A percentile compares a stretch with the other conserved stretches of the same genome.
Conservation (phyloP, 2,329 filamentous ascomycete genomes). For the Teratosphaeria viscida region DNA sequence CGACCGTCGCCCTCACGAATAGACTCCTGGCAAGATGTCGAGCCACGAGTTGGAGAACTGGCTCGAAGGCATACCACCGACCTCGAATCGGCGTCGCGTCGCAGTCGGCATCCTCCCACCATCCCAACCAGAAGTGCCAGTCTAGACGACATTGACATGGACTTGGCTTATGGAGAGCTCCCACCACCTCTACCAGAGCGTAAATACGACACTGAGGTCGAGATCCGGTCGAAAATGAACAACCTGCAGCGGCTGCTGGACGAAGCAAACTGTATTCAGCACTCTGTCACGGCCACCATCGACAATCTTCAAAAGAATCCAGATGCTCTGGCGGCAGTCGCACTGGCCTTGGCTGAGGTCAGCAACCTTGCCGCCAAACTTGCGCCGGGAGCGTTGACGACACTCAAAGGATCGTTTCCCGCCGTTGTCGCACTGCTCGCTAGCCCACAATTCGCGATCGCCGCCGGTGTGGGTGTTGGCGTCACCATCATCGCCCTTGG, state of each 20-base stretch:
- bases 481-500: conserved; percentile 94
- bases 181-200: conserved; percentile 54
- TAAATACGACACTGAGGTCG: conserved; percentile 41
- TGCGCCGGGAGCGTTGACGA: conserved; percentile 65
- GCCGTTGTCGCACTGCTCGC: conserved; percentile 77
- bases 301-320: conserved; percentile 70
- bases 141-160: conserved; percentile 62
- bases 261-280: conserved; percentile 80
- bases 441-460: conserved; percentile 89
- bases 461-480: conserved; percentile 76
- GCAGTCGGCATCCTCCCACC: not conserved
- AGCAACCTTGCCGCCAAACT: conserved; percentile 73
- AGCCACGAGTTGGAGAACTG: conserved; percentile 29
- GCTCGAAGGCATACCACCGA: conserved; percentile 34
- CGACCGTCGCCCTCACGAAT: conserved; percentile 22
- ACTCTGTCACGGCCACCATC: conserved; percentile 75
- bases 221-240: conserved; percentile 57
- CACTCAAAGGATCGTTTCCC: conserved; percentile 72
- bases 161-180: conserved; percentile 79
- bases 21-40: conserved; percentile 15
- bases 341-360: conserved; percentile 83
- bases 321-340: conserved; percentile 87
- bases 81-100: conserved; percentile 6
- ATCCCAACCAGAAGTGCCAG: conserved; percentile 27
- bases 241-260: conserved; percentile 69